A percentile compares a stretch with the other conserved stretches of the same genome.
Evolutionary conservation across 1,284 basidiomycete species (phyloP).

Genomic region (Puccinia brachypodii): DNA sequence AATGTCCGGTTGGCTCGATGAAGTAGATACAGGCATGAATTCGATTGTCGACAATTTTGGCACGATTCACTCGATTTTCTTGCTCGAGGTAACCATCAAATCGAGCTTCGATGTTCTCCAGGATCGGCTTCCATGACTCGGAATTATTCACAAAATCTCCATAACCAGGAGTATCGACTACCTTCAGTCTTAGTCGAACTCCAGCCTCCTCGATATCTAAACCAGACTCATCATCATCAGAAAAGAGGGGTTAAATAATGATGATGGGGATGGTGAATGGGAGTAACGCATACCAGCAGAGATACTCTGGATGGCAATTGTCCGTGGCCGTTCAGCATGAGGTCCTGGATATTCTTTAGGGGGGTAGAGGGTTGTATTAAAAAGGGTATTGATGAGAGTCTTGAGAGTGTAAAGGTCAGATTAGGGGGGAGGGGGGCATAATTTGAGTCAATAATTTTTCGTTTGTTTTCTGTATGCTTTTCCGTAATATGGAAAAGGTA

Average conservation of each 20-base stretch:
- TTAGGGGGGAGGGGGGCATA: background rate
- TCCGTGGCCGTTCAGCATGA: conserved; percentile 80
- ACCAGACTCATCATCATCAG: conserved; percentile 52
- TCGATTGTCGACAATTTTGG: conserved; percentile 75
- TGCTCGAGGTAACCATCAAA: conserved; percentile 96
- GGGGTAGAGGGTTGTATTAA: conserved; percentile 89
- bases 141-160: conserved; percentile 98
- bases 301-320: conserved; percentile 93
- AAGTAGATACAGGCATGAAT: conserved; percentile 83
- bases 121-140: conserved; percentile 95
- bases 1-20: conserved; percentile 94
- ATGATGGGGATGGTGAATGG: background rate
- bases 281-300: conserved; percentile 71
- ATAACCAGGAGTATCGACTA: conserved; percentile 94
- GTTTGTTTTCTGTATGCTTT: too few species aligned
- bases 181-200: conserved; percentile 88
- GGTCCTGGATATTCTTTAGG: conserved; percentile 72
- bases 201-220: conserved; percentile 96
- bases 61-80: conserved; percentile 92
- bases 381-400: conserved; percentile 93
- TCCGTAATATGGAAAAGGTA: background rate
- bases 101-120: conserved; percentile 93
- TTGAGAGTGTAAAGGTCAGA: background rate
- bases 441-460: background rate
- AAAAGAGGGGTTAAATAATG: conserved; percentile 30